phyloP scores from a whole-genome alignment of 768 basidiomycete genomes.

The Cystobasidium onofrii region DNA sequence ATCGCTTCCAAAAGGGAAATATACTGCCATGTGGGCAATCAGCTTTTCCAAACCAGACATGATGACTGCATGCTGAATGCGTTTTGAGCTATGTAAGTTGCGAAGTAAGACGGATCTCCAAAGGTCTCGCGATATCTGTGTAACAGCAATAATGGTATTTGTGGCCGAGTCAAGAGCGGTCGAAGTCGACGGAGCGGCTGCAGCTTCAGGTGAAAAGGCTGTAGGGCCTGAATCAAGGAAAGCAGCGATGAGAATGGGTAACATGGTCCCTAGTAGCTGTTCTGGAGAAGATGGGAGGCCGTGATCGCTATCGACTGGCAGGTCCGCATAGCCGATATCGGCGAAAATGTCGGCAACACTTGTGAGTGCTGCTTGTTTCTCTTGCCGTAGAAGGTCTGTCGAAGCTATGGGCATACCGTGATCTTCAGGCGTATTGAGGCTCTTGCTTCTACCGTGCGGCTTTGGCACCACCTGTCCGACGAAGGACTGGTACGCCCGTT shows the following conservation, averaged over 20 bases:
- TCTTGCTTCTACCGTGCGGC: not conserved
- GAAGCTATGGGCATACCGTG: not conserved
- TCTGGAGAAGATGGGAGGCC: not conserved
- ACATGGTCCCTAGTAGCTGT: not conserved
- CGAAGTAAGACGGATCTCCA: constrained; percentile 7
- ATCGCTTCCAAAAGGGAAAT: constrained; percentile 16
- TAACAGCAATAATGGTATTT: constrained; percentile 9
- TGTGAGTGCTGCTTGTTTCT: not conserved
- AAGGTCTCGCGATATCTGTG: not conserved
- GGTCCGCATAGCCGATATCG: not conserved
- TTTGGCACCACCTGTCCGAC: not conserved
- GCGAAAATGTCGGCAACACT: not conserved
- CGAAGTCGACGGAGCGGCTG: not conserved
- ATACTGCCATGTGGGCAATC: constrained; percentile 6
- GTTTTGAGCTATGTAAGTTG: not conserved
- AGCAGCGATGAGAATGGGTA: constrained; percentile 19
- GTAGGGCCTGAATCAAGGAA: constrained; percentile 25
- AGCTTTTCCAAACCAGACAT: constrained; percentile 8
- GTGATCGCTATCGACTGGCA: not conserved
- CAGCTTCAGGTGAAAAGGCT: constrained; percentile 6
- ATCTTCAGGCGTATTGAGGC: not conserved
- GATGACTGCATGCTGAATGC: not conserved
- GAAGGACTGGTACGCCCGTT: constrained; percentile 1
- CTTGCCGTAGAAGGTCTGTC: not conserved
- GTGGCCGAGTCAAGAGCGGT: not conserved